phyloP scores from a whole-genome alignment of 2,329 filamentous ascomycete species.

The Hypoxylon sp. region DNA sequence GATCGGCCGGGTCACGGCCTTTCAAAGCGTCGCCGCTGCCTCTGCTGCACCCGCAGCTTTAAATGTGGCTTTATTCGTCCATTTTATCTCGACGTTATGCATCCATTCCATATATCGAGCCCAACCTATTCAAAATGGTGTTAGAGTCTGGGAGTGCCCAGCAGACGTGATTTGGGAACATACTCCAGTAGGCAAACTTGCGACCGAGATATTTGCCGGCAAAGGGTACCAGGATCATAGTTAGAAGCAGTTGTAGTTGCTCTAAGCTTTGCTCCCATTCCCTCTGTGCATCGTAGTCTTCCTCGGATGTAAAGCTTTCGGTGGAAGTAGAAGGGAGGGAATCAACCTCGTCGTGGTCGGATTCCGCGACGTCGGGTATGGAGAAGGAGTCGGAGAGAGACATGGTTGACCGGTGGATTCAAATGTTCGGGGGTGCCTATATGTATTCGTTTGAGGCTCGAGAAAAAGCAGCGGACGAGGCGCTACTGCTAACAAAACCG shows the following conservation, averaged over 20 bases:
- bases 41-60: conserved; percentile 74
- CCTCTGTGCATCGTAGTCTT: conserved; percentile 86
- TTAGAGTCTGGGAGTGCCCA: conserved; percentile 32
- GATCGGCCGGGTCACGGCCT: conserved; percentile 8
- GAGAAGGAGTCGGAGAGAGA: conserved; percentile 66
- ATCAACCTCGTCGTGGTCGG: conserved; percentile 72
- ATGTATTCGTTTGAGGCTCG: conserved; percentile 24
- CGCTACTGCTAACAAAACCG: conserved; percentile 48
- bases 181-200: conserved; percentile 97
- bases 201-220: conserved; percentile 94
- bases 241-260: conserved; percentile 91
- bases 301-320: conserved; percentile 66
- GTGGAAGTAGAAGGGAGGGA: conserved; percentile 75
- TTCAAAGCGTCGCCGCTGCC: conserved; percentile 68
- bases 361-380: conserved; percentile 63
- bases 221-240: conserved; percentile 95
- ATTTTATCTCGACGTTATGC: conserved; percentile 81
- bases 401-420: conserved; percentile 47
- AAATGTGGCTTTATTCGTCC: conserved; percentile 75
- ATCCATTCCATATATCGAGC: conserved; percentile 95
- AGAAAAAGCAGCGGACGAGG: conserved; percentile 41
- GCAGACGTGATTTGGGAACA: conserved; percentile 54
- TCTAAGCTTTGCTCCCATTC: conserved; percentile 97
- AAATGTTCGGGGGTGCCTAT: conserved; percentile 48
- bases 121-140: conserved; percentile 75